Base-by-base conservation (phyloP, 2,329 filamentous ascomycete genomes). In the Xylariomycetidae sp. region DNA sequence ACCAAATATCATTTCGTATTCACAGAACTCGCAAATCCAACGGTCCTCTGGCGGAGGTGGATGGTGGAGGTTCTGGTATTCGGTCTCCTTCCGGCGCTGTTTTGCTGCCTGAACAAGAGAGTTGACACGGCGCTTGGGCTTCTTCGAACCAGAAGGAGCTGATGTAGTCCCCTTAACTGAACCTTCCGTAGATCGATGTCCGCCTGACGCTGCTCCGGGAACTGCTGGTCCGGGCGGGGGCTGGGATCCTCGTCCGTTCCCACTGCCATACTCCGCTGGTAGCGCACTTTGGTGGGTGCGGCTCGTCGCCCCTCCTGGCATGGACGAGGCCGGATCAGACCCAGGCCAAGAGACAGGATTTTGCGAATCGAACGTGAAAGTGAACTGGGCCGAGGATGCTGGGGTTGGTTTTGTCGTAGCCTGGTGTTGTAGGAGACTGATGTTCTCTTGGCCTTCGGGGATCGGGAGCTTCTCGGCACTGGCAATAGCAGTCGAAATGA, bases 11-110 rank as follows among this genome's bases (percentile, higher is more conserved):
- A 79, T 78, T 61, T 96, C 90, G 55, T 95, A 98, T 59, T 98
- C 92, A 66, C 92, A 98, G 57, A 96, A 96, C 53, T 95, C 86
- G 62, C 92, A 98, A 29, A 96, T 88, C 85, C 89, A 96, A 31
- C 88, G 74, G 40, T 95, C 85, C 44, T 86, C 82, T 2, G 49
- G 47, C 19, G 65, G 63, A 2, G 84, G 83, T 2, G 85, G 82
- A 50, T 85, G 80, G 49, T 84, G 79, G 41, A 76, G 77, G 57
- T 92, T 93, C 36, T 76, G 73, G 44, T 84, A 82, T 49, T 85
- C 76, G 40, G 92, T 85, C 51, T 85, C 74, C 29, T 85, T 74
- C 38, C 82, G 82, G 6, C 92, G 82, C 44, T 87, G 78, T 16
- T 79, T 78, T 17, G 87, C 89, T 37, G 88, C 86, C 40, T 78